phyloP scores from a whole-genome alignment of 257 asterid genomes.

The Henckelia pumila region DNA sequence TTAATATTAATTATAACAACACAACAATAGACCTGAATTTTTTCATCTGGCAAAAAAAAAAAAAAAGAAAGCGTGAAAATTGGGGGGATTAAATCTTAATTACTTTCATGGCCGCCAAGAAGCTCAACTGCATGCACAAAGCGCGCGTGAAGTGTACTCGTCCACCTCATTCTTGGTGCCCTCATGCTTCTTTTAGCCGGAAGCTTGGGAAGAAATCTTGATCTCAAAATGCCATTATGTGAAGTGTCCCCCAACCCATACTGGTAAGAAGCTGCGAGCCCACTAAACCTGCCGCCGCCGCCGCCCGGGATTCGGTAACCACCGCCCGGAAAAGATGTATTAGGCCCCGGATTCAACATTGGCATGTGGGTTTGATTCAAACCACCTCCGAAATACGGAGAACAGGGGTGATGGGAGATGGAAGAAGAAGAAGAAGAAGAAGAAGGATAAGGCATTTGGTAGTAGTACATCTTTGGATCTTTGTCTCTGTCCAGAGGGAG shows the following conservation, averaged over 20 bases:
- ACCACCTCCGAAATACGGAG: slow-evolving; percentile 31
- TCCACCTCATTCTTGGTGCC: slow-evolving; percentile 97
- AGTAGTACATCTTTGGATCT: slow-evolving; percentile 47
- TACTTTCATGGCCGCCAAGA: slow-evolving; percentile 98
- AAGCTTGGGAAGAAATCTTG: slow-evolving; percentile 62
- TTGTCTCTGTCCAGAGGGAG: slow-evolving; percentile 37
- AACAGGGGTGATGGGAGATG: slow-evolving; percentile 1
- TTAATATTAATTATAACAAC: too few species aligned
- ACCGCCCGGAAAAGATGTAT: slow-evolving; percentile 24
- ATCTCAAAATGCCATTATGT: slow-evolving; percentile 65
- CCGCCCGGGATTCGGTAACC: slow-evolving; percentile 23
- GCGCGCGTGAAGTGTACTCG: slow-evolving; percentile 82
- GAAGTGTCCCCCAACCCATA: slow-evolving; percentile 36
- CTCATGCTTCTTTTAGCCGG: slow-evolving; percentile 78
- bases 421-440: slow-evolving; percentile 17
- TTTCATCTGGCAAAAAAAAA: neutral
- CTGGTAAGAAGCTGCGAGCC: slow-evolving; percentile 22
- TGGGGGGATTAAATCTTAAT: slow-evolving; percentile 37
- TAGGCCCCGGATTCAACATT: slow-evolving; percentile 42
- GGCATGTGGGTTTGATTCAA: slow-evolving; percentile 40
- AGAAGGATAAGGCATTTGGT: slow-evolving; percentile 37
- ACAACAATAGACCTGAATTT: neutral
- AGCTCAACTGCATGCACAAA: slow-evolving; percentile 97
- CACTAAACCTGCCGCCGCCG: slow-evolving; percentile 23
- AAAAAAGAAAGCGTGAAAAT: neutral